Evolutionary conservation across 2,329 filamentous ascomycete genomes (phyloP).

Genomic region (Mycogone perniciosa): DNA sequence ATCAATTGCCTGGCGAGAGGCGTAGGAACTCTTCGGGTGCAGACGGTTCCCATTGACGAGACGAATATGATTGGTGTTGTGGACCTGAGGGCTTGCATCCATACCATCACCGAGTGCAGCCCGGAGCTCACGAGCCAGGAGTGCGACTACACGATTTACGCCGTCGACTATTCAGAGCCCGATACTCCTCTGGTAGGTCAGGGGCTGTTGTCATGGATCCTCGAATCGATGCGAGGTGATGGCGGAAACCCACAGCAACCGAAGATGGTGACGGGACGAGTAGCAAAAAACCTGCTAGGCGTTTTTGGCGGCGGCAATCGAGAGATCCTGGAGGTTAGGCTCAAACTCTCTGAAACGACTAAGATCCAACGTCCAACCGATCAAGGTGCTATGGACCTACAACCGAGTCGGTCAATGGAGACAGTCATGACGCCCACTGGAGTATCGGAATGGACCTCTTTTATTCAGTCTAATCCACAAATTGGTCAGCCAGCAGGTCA

Average conservation of each 20-base stretch:
- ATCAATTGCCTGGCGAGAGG: conserved; percentile 84
- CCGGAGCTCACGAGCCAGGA: conserved; percentile 69
- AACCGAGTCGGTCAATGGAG: conserved; percentile 23
- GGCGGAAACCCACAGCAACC: conserved; percentile 47
- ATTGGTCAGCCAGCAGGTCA: conserved; percentile 29
- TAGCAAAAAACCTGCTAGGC: conserved; percentile 78
- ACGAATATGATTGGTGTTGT: conserved; percentile 76
- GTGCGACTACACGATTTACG: conserved; percentile 92
- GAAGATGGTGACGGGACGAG: conserved; percentile 78
- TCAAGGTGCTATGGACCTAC: conserved; percentile 12
- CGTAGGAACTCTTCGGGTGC: conserved; percentile 71
- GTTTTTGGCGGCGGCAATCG: conserved; percentile 76
- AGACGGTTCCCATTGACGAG: conserved; percentile 76
- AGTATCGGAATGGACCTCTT: conserved; percentile 69
- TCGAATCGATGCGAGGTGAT: conserved; percentile 41
- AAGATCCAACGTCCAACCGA: conserved; percentile 38
- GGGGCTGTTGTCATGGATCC: conserved; percentile 83
- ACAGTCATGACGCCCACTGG: conserved; percentile 49
- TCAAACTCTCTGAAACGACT: conserved; percentile 75
- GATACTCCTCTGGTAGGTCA: conserved; percentile 91
- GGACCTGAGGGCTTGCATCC: conserved; percentile 79
- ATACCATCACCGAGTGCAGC: conserved; percentile 71
- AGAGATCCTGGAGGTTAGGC: conserved; percentile 88
- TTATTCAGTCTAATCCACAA: conserved; percentile 65
- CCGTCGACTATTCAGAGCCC: conserved; percentile 92